Percentiles rank a stretch among this genome's conserved stretches.
These are phyloP conservation scores for Theobroma grandiflorum DNA, from an alignment of 441 rosid species.

Conservation along the genomic window DNA sequence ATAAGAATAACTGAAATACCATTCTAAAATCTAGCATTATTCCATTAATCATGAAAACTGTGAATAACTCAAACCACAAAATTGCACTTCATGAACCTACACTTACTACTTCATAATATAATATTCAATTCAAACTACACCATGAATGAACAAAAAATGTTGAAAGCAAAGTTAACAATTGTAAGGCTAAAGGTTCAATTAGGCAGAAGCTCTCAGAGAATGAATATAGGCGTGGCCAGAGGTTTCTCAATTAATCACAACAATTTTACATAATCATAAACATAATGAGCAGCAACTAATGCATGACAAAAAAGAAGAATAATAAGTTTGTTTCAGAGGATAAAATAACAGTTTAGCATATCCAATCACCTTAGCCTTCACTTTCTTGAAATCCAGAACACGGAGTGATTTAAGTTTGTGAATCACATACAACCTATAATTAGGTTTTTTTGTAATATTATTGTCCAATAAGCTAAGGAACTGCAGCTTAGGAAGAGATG, in stretches of 20 bases:
- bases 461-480: conserved; percentile 92
- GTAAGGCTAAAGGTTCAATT: conserved; percentile 4
- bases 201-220: not conserved
- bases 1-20: not conserved
- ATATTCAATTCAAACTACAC: not conserved
- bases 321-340: not conserved
- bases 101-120: not conserved
- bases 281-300: not conserved
- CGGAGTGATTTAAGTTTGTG: conserved; percentile 85
- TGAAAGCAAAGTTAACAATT: not conserved
- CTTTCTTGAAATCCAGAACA: conserved; percentile 94
- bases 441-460: conserved; percentile 86
- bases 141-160: not conserved
- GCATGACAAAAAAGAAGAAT: not conserved
- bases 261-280: not conserved
- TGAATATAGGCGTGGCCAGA: not conserved
- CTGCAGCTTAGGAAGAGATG: conserved; percentile 86
- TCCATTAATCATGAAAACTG: not conserved
- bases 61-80: not conserved
- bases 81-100: not conserved
- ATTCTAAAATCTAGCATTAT: not conserved
- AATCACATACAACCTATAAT: conserved; percentile 90
- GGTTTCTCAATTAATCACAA: not conserved
- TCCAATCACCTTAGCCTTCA: conserved; percentile 78
- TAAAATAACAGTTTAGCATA: conserved; percentile 1